Conservation (phyloP, 345 rosid genomes). For the Lagerstroemia speciosa region DNA sequence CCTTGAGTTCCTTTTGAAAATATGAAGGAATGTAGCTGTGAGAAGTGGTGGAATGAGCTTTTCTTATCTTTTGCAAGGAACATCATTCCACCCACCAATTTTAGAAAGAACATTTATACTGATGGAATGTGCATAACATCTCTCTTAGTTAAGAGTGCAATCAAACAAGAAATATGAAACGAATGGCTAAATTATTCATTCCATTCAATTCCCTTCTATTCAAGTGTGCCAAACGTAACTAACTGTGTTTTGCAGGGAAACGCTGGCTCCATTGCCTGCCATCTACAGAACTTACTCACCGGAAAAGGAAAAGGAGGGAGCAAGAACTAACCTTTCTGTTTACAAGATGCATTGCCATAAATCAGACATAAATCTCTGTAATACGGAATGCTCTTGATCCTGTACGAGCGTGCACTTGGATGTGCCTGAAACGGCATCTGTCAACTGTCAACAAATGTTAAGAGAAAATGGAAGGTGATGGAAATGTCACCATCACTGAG, state of each 20-base stretch:
- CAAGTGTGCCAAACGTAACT: too few relatives aligned
- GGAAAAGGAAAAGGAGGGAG: neutral
- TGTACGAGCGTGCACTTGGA: constrained; percentile 51
- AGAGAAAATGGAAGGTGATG: neutral
- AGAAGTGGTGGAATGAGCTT: too few relatives aligned
- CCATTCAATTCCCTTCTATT: too few relatives aligned
- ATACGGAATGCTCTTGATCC: constrained; percentile 59
- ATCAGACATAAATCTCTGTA: constrained; percentile 58
- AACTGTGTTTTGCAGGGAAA: neutral
- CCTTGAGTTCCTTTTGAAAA: too few relatives aligned
- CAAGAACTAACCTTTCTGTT: constrained; percentile 37
- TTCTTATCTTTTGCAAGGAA: too few relatives aligned
- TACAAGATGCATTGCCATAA: constrained; percentile 35
- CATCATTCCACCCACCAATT: too few relatives aligned
- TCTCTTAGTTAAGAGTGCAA: too few relatives aligned
- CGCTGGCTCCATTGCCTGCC: neutral
- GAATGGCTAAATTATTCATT: too few relatives aligned
- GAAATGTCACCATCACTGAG: neutral
- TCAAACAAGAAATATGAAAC: too few relatives aligned
- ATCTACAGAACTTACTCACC: neutral
- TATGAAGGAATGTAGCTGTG: too few relatives aligned
- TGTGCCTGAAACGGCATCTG: constrained; percentile 27
- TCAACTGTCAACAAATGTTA: neutral
- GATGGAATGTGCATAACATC: too few relatives aligned
- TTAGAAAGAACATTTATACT: too few relatives aligned